Evolutionary conservation across 768 basidiomycete species (phyloP), one percentile per base, ranked within the genome.

Genomic region (Boletellus ananas): DNA sequence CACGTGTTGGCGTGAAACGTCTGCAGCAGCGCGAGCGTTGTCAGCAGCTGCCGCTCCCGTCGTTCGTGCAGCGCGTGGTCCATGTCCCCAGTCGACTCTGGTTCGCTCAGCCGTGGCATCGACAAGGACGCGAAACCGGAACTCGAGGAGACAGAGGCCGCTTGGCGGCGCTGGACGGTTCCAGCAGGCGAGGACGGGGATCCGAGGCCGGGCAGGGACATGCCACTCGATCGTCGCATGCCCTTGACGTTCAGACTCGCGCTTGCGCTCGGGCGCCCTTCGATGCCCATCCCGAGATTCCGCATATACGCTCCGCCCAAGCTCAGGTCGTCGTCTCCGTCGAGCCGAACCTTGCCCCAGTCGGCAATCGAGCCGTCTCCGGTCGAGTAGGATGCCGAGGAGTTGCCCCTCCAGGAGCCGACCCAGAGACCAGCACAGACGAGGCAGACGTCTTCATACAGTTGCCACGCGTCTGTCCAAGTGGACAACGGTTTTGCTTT

Each of bases 361-460:
- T 81, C 77, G 13, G 62, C 51, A 37, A 72, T 69, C 11, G 75
- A 63, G 7, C 75, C 76, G 33, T 74, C 68, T 8, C 68, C 73
- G 7, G 76, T 75, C 2, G 79, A 76, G 55, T 80, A 82, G 2
- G 79, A 75, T 45, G 68, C 59, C 1, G 66, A 55, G 0, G 79
- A 75, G 49, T 78, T 75, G 31, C 72, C 70, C 25, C 83, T 74
- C 70, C 77, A 87, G 3, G 77, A 74, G 13, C 87, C 85, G 59
- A 84, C 78, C 88, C 87, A 91, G n/a, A 90, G 74, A 3, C 86
- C 81, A 0, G 88, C 90, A 59, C 90, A 91, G 39, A 90, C 73
- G 35, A 90, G 72, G 54, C 90, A 92, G 18, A 86, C 84, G 52
- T 92, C 90, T 67, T 93, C 90, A 58, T 92, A 93, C 12, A 91